These are phyloP conservation scores for Pichia sp. DNA, from an alignment of 1,139 yeast genomes.

Conservation along the genomic window DNA sequence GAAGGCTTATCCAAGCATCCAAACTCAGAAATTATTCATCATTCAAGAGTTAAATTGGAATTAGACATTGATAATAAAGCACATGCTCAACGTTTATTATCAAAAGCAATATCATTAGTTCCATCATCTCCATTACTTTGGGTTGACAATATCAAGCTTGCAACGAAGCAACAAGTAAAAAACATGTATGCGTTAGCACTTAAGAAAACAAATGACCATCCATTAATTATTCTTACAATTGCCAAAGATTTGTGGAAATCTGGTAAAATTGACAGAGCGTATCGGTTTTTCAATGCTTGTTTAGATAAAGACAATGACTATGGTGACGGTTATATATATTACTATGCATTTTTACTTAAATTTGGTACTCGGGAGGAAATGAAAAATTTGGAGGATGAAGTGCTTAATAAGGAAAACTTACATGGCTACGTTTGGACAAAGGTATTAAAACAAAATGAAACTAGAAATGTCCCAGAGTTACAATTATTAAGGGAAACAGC, in stretches of 20 bases:
- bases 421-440: slow-evolving; percentile 56
- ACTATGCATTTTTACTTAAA: slow-evolving; percentile 38
- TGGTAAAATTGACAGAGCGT: slow-evolving; percentile 59
- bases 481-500: slow-evolving; percentile 18
- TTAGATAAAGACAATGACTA: slow-evolving; percentile 44
- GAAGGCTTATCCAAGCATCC: slow-evolving; percentile 54
- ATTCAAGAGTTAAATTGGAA: slow-evolving; percentile 57
- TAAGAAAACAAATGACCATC: slow-evolving; percentile 55
- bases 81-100: slow-evolving; percentile 52
- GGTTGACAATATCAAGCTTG: slow-evolving; percentile 46
- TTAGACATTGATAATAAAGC: slow-evolving; percentile 37
- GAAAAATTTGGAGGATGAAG: slow-evolving; percentile 28
- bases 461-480: slow-evolving; percentile 15
- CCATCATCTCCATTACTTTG: slow-evolving; percentile 60
- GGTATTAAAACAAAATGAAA: slow-evolving; percentile 37
- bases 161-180: slow-evolving; percentile 53
- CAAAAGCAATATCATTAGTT: slow-evolving; percentile 53
- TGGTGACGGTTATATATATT: slow-evolving; percentile 82
- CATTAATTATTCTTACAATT: slow-evolving; percentile 52
- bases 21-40: slow-evolving; percentile 46
- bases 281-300: slow-evolving; percentile 73
- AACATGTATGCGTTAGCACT: slow-evolving; percentile 69
- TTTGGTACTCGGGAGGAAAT: slow-evolving; percentile 30
- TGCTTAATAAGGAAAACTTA: slow-evolving; percentile 36
- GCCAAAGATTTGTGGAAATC: slow-evolving; percentile 68